These are phyloP conservation scores for Flaveria linearis DNA, from an alignment of 129 eudicot genomes.

Conservation along the genomic window DNA sequence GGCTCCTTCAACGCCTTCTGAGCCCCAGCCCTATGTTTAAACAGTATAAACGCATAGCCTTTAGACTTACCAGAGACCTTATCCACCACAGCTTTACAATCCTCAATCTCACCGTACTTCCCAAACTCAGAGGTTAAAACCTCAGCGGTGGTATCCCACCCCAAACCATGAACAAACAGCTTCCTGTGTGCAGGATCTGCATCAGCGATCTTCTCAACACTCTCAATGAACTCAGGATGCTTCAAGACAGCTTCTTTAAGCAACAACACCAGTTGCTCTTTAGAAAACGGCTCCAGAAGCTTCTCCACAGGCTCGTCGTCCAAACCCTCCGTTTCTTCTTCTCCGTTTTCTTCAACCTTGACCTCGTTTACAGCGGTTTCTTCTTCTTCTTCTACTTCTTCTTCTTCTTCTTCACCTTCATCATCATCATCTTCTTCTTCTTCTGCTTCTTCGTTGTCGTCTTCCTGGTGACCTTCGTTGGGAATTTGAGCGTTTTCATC, in stretches of 20 bases:
- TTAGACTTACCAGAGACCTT: constrained; percentile 79
- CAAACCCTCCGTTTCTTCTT: constrained; percentile 27
- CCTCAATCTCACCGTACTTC: constrained; percentile 81
- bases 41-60: constrained; percentile 84
- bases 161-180: constrained; percentile 77
- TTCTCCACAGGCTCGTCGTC: constrained; percentile 75
- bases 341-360: constrained; percentile 29
- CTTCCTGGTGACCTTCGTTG: not conserved
- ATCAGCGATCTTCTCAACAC: constrained; percentile 64
- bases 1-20: constrained; percentile 73
- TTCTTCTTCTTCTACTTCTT: constrained; percentile 15
- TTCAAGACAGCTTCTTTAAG: constrained; percentile 63
- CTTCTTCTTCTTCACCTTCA: constrained; percentile 18
- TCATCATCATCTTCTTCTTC: constrained; percentile 19
- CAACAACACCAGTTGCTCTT: constrained; percentile 56
- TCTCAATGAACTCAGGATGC: constrained; percentile 61
- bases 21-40: constrained; percentile 72
- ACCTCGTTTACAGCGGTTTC: constrained; percentile 22
- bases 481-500: constrained; percentile 23
- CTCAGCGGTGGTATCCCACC: constrained; percentile 81
- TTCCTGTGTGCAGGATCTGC: constrained; percentile 81
- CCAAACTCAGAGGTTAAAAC: constrained; percentile 56
- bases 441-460: constrained; percentile 15
- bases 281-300: constrained; percentile 75
- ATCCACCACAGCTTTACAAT: constrained; percentile 75